phyloP scores from a whole-genome alignment of 139 green algal genomes.

The Limnomonas spitsbergensis region DNA sequence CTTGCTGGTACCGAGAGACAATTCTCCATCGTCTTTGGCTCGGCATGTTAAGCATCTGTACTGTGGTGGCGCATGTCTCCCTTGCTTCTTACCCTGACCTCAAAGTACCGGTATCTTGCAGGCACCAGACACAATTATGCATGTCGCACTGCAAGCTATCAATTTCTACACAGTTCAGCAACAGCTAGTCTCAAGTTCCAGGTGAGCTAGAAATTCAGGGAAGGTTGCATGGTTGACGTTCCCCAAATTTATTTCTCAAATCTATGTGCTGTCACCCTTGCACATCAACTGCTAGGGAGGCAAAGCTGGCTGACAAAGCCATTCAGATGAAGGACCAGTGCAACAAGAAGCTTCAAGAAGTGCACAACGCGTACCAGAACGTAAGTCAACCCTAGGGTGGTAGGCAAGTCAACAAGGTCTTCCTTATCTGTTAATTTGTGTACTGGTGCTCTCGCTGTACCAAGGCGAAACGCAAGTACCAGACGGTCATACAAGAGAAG shows the following conservation, averaged over 20 bases:
- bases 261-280: conserved; percentile 14
- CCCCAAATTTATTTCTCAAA: no score
- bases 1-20: no score
- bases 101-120: no score
- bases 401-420: no score
- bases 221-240: no score
- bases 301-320: conserved; percentile 39
- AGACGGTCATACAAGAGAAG: conserved; percentile 46
- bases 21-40: no score
- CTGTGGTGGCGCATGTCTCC: no score
- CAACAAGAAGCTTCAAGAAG: conserved; percentile 61
- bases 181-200: neutral
- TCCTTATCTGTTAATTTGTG: no score
- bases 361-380: conserved; percentile 54
- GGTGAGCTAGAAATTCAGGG: neutral
- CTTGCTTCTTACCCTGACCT: no score
- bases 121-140: conserved; percentile 54
- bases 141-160: conserved; percentile 43
- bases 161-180: conserved; percentile 47
- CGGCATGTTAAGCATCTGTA: no score
- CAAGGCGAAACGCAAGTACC: conserved; percentile 68
- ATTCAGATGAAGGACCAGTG: conserved; percentile 56
- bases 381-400: no score
- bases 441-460: no score
- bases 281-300: conserved; percentile 26